Evolutionary conservation across 768 basidiomycete genomes (phyloP).

Genomic region (Trametes cubensis): DNA sequence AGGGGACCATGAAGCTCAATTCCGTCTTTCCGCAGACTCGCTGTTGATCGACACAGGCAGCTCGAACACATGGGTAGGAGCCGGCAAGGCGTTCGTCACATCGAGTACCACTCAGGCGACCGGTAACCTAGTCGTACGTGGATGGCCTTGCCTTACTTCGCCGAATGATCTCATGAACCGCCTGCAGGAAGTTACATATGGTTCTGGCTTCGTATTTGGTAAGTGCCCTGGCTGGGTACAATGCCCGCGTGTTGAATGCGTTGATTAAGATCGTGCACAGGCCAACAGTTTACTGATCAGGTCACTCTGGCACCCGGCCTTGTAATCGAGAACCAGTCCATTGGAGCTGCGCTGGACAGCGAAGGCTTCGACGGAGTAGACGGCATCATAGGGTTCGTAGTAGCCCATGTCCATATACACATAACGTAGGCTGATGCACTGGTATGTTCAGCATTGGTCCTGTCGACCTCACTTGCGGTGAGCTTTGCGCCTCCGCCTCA

Average conservation of each 20-base stretch:
- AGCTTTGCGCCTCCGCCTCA: neutral
- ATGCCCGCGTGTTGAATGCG: neutral
- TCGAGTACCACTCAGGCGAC: conserved; percentile 45
- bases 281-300: conserved; percentile 38
- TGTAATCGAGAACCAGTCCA: conserved; percentile 34
- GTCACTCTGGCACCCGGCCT: conserved; percentile 43
- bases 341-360: conserved; percentile 40
- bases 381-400: conserved; percentile 41
- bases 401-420: neutral
- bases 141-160: neutral
- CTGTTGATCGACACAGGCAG: conserved; percentile 61
- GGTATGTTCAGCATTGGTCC: conserved; percentile 58
- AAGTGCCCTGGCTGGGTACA: neutral
- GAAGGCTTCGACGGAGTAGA: conserved; percentile 38
- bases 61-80: conserved; percentile 62
- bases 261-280: neutral
- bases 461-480: conserved; percentile 48
- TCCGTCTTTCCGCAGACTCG: conserved; percentile 31
- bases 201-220: conserved; percentile 53
- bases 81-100: conserved; percentile 44
- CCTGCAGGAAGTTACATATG: conserved; percentile 50
- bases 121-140: conserved; percentile 34
- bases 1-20: neutral
- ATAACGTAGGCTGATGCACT: neutral
- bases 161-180: neutral